Percentiles rank a stretch among this genome's conserved stretches.
phyloP scores from a whole-genome alignment of 2,329 filamentous ascomycete species.

The Nothophaeocryptopus gaeumannii region DNA sequence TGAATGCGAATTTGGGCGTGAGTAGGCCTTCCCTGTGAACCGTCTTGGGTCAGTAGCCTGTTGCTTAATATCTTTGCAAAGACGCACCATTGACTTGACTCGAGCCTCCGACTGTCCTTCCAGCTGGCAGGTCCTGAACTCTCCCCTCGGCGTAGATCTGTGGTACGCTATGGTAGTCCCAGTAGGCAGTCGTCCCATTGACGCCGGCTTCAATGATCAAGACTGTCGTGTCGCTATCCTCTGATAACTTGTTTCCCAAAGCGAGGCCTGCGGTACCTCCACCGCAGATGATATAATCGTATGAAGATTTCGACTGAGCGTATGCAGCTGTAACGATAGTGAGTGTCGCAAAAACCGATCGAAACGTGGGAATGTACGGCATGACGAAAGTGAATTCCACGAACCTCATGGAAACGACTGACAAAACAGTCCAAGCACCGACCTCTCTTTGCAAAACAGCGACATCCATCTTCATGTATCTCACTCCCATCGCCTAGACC shows the following conservation, averaged over 20 bases:
- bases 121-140: constrained; percentile 13
- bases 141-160: constrained; percentile 8
- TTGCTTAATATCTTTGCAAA: background rate
- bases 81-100: constrained; percentile 16
- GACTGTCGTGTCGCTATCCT: constrained; percentile 31
- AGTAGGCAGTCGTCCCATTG: constrained; percentile 6
- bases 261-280: constrained; percentile 31
- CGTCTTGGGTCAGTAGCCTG: background rate
- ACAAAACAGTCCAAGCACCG: no score
- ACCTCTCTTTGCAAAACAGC: no score
- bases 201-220: constrained; percentile 24
- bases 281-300: constrained; percentile 27
- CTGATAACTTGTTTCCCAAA: constrained; percentile 29
- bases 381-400: no score
- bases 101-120: constrained; percentile 14
- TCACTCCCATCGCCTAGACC: no score
- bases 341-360: background rate
- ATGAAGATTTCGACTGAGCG: constrained; percentile 8
- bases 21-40: constrained; percentile 14
- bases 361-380: constrained; percentile 8
- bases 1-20: constrained; percentile 9
- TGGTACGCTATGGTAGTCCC: constrained; percentile 6
- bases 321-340: background rate
- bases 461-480: no score
- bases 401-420: no score